A percentile compares a stretch with the other conserved stretches of the same genome.
Evolutionary conservation across 768 basidiomycete species (phyloP).

Genomic region (Mrakia blollopis): DNA sequence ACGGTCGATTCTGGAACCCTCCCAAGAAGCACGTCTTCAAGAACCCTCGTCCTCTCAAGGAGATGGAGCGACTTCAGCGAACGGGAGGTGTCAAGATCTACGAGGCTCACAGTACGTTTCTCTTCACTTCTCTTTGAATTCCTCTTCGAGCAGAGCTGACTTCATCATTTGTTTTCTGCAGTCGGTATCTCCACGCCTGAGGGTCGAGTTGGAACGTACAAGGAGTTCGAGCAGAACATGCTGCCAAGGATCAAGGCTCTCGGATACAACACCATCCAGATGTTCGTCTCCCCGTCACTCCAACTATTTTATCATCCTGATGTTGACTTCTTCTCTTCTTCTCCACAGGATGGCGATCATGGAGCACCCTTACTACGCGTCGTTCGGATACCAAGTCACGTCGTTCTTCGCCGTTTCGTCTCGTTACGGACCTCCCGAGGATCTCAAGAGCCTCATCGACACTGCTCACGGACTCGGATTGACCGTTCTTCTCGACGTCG

Average conservation of each 20-base stretch:
- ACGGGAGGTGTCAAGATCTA: slow-evolving; percentile 62
- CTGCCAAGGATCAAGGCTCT: slow-evolving; percentile 83
- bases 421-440: slow-evolving; percentile 89
- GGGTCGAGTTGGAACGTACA: slow-evolving; percentile 83
- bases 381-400: slow-evolving; percentile 97
- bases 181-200: slow-evolving; percentile 94
- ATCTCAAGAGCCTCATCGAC: slow-evolving; percentile 90
- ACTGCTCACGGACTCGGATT: slow-evolving; percentile 90
- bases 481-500: slow-evolving; percentile 88
- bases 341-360: slow-evolving; percentile 74
- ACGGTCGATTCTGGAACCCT: slow-evolving; percentile 99
- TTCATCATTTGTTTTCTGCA: slow-evolving; percentile 25
- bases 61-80: slow-evolving; percentile 56
- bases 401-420: slow-evolving; percentile 96
- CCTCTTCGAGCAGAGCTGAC: not conserved
- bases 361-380: slow-evolving; percentile 98
- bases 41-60: slow-evolving; percentile 58
- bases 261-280: slow-evolving; percentile 94
- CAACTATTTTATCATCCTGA: not conserved
- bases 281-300: slow-evolving; percentile 44
- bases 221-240: slow-evolving; percentile 80
- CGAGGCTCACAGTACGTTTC: slow-evolving; percentile 67
- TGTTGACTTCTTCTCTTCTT: not conserved
- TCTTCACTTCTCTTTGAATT: too few relatives aligned
- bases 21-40: slow-evolving; percentile 75